phyloP scores from a whole-genome alignment of 2,329 filamentous ascomycete species.

The Alternaria sp. region DNA sequence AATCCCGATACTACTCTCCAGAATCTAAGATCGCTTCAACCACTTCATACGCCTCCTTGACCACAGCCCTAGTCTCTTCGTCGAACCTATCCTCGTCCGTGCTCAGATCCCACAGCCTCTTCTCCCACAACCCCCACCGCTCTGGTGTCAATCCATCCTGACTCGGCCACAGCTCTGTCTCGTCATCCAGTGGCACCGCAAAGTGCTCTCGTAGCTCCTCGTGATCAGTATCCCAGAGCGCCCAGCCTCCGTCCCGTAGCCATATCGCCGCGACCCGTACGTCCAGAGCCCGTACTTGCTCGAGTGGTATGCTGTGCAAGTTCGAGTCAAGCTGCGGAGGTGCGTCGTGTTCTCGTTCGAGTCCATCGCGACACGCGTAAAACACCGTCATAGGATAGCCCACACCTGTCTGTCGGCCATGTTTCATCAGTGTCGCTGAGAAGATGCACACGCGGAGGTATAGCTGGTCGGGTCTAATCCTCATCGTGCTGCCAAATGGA shows the following conservation, averaged over 20 bases:
- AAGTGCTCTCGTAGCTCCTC: not conserved
- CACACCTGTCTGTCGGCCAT: not conserved
- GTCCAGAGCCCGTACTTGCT: slow-evolving; percentile 1
- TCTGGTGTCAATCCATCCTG: not conserved
- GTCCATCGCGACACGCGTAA: not conserved
- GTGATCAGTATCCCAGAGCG: not conserved
- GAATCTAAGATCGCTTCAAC: not conserved
- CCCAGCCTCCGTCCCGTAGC: not conserved
- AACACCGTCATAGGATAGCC: not conserved
- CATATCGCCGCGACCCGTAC: slow-evolving; percentile 5
- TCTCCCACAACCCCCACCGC: slow-evolving; percentile 3
- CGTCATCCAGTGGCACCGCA: not conserved
- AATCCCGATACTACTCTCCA: not conserved
- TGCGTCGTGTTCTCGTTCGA: not conserved
- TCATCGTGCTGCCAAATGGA: not conserved
- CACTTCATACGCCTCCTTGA: not conserved
- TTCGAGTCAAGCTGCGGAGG: not conserved
- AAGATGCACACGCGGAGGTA: not conserved
- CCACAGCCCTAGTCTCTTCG: not conserved
- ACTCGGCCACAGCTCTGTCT: not conserved
- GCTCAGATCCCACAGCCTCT: not conserved
- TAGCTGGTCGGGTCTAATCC: not conserved
- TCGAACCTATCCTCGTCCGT: not conserved
- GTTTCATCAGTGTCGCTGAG: not conserved
- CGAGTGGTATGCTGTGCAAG: not conserved